Conservation (phyloP, 2,329 filamentous ascomycete species). For the Paraphoma chrysanthemicola region DNA sequence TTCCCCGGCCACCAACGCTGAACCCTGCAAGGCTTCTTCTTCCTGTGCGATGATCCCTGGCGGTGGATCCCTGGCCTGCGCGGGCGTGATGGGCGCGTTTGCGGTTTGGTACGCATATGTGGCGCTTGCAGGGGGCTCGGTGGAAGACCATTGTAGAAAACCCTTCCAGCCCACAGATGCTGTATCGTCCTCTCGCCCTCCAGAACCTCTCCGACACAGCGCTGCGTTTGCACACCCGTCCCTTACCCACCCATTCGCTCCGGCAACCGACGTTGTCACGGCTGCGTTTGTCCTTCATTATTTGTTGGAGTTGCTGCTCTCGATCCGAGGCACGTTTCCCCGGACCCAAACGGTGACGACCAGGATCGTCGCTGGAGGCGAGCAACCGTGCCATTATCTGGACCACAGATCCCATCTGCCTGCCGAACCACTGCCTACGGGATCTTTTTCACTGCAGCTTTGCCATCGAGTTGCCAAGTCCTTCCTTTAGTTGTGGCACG, state of each 20-base stretch:
- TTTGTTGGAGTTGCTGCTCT: conserved; percentile 9
- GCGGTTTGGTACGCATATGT: conserved; percentile 16
- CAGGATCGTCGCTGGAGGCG: conserved; percentile 20
- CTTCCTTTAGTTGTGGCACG: conserved; percentile 11
- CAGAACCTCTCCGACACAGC: conserved; percentile 11
- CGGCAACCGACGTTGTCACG: conserved; percentile 14
- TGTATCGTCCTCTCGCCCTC: conserved; percentile 18
- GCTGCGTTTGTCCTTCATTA: conserved; percentile 28
- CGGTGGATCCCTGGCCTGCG: conserved; percentile 8
- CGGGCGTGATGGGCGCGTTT: conserved; percentile 21
- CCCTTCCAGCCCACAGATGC: conserved; percentile 27
- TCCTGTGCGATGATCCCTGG: conserved; percentile 12
- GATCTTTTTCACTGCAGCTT: conserved; percentile 10
- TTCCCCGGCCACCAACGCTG: conserved; percentile 13
- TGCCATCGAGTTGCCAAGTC: background rate
- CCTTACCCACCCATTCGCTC: conserved; percentile 7
- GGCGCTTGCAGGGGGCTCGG: conserved; percentile 22
- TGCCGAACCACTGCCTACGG: conserved; percentile 2
- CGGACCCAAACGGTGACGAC: conserved; percentile 19
- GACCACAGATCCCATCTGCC: conserved; percentile 9
- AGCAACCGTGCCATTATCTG: conserved; percentile 14
- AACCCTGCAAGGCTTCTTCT: conserved; percentile 15
- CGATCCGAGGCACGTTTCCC: conserved; percentile 9
- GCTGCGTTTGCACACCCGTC: conserved; percentile 7
- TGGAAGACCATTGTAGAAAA: conserved; percentile 30